phyloP scores from a whole-genome alignment of 1,284 basidiomycete genomes.

The Hemileia vastatrix region DNA sequence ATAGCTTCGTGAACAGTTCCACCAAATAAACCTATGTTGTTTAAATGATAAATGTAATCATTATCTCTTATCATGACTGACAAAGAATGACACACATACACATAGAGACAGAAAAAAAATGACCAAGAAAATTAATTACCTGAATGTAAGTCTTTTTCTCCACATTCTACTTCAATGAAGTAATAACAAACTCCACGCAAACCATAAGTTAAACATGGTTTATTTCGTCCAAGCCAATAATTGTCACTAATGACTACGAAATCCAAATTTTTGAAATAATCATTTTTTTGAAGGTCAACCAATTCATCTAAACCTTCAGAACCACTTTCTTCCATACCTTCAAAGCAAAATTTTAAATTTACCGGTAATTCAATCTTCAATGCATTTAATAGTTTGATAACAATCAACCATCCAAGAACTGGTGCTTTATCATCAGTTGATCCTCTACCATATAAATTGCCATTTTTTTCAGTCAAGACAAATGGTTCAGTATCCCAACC shows the following conservation, averaged over 20 bases:
- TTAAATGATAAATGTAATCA: too few relatives aligned
- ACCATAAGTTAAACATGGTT: too few relatives aligned
- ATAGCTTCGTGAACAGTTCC: slow-evolving; percentile 49
- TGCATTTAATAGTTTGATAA: too few relatives aligned
- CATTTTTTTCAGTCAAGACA: slow-evolving; percentile 59
- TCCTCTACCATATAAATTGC: slow-evolving; percentile 75
- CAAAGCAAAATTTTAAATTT: slow-evolving; percentile 88
- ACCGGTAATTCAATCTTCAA: slow-evolving; percentile 71
- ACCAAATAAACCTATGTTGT: too few relatives aligned
- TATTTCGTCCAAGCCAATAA: too few relatives aligned
- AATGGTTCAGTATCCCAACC: slow-evolving; percentile 78
- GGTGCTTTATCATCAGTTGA: slow-evolving; percentile 93
- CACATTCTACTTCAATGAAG: slow-evolving; percentile 72
- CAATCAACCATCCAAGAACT: slow-evolving; percentile 73
- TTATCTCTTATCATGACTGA: too few relatives aligned
- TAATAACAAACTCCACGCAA: slow-evolving; percentile 80
- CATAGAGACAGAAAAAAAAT: too few relatives aligned
- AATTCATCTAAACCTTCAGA: slow-evolving; percentile 87
- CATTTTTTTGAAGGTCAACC: slow-evolving; percentile 66
- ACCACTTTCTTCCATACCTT: slow-evolving; percentile 97
- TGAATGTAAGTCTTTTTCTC: slow-evolving; percentile 82
- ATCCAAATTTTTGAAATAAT: slow-evolving; percentile 83
- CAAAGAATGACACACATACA: too few relatives aligned
- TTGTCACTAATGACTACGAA: slow-evolving; percentile 95
- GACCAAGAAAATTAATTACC: slow-evolving; percentile 50